Evolutionary conservation across 805 yeast genomes (phyloP).

Genomic region (Kluyveromyces lactis): DNA sequence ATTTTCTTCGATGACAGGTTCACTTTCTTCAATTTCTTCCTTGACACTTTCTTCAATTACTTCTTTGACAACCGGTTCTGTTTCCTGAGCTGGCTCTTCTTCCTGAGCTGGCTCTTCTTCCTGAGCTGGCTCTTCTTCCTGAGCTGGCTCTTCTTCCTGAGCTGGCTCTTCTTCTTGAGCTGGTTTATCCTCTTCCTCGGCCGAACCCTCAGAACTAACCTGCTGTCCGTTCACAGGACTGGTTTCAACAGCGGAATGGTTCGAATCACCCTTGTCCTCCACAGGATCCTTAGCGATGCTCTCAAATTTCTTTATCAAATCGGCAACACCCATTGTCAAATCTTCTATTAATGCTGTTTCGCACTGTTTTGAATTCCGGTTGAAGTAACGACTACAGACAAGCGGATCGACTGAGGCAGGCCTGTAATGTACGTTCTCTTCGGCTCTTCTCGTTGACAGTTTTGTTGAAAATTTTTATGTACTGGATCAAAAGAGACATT

Average conservation of each 20-base stretch:
- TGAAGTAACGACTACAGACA: too few species aligned
- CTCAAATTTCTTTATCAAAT: conserved; percentile 30
- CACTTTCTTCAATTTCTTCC: conserved; percentile 6
- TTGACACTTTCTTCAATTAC: conserved; percentile 7
- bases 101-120: conserved; percentile 6
- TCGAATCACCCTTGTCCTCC: not conserved
- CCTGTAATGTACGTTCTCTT: too few species aligned
- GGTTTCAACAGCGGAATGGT: not conserved
- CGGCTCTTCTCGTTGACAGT: too few species aligned
- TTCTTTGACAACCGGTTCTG: conserved; percentile 1
- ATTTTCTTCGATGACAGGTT: conserved; percentile 3
- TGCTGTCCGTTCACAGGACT: not conserved
- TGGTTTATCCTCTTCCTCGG: not conserved
- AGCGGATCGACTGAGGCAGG: too few species aligned
- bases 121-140: conserved; percentile 8
- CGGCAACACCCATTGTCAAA: conserved; percentile 31
- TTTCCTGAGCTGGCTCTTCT: not conserved
- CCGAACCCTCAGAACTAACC: not conserved
- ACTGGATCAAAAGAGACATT: too few species aligned
- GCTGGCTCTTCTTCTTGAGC: conserved; percentile 5
- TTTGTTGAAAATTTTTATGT: too few species aligned
- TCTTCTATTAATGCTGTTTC: too few species aligned
- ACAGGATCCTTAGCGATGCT: conserved; percentile 13
- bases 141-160: conserved; percentile 5
- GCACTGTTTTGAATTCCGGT: too few species aligned